Percentiles rank a stretch among this genome's conserved stretches.
Evolutionary conservation across 108 stramenopile species (phyloP).

Genomic region (Pseudonitzschia pungens): DNA sequence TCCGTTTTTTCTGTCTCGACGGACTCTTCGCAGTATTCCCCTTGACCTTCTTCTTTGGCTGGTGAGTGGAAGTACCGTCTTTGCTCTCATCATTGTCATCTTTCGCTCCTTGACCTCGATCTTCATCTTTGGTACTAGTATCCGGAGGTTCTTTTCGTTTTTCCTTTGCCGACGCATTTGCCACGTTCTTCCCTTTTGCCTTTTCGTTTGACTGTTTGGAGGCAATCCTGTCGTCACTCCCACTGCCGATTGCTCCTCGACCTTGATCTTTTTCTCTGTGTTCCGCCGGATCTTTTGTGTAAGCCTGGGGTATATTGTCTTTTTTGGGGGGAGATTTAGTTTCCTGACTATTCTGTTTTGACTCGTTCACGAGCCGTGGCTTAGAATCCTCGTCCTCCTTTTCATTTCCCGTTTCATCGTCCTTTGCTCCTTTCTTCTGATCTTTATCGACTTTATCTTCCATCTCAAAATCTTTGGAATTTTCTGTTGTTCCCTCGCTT

Average conservation of each 20-base stretch:
- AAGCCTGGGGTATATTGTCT: too few relatives aligned
- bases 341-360: neutral
- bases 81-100: slow-evolving; percentile 5
- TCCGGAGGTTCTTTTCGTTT: slow-evolving; percentile 31
- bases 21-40: too few relatives aligned
- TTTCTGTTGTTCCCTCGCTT: neutral
- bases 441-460: neutral
- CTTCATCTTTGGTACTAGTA: too few relatives aligned
- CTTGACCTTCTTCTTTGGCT: neutral
- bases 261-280: neutral
- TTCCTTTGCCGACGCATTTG: neutral
- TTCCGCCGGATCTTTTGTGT: too few relatives aligned
- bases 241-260: neutral
- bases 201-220: neutral
- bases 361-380: neutral
- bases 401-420: neutral
- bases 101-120: slow-evolving; percentile 25
- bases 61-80: neutral
- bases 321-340: too few relatives aligned
- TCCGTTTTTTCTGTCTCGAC: too few relatives aligned
- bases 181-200: neutral
- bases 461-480: too few relatives aligned
- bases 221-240: neutral
- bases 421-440: neutral
- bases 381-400: neutral